Percentiles rank a stretch among this genome's conserved stretches.
Evolutionary conservation across 257 asterid species (phyloP).

Genomic region (Jacaranda copaia): DNA sequence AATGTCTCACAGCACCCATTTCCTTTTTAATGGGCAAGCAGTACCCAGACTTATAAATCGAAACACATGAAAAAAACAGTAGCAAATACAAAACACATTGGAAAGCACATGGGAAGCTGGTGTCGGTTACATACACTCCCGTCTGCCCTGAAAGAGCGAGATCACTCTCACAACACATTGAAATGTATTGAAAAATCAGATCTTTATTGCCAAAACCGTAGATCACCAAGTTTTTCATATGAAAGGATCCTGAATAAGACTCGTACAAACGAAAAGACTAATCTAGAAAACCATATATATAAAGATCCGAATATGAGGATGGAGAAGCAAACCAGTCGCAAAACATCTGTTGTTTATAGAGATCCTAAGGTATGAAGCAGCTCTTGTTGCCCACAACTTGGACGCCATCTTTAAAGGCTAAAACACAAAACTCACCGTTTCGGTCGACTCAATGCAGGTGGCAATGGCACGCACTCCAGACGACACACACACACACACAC

Average conservation of each 20-base stretch:
- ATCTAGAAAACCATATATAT: background rate
- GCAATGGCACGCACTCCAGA: background rate
- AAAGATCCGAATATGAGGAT: background rate
- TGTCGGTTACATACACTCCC: too few species aligned
- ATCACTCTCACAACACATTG: too few species aligned
- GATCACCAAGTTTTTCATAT: slow-evolving; percentile 1
- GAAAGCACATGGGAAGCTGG: background rate
- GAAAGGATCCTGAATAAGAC: background rate
- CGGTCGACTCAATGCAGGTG: background rate
- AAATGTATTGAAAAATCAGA: background rate
- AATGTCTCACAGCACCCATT: background rate
- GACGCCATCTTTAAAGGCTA: slow-evolving; percentile 24
- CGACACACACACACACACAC: background rate
- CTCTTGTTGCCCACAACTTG: slow-evolving; percentile 28
- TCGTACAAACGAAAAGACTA: background rate
- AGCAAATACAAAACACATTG: background rate
- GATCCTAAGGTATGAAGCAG: slow-evolving; percentile 28
- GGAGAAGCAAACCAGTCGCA: slow-evolving; percentile 21
- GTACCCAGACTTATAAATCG: background rate
- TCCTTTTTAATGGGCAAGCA: background rate
- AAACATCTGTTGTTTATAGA: slow-evolving; percentile 26
- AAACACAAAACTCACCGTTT: background rate
- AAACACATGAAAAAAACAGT: too few species aligned
- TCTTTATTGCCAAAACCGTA: background rate
- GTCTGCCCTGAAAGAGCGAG: too few species aligned